Conservation (phyloP, 768 basidiomycete species). For the Podaxis carcinomalis region DNA sequence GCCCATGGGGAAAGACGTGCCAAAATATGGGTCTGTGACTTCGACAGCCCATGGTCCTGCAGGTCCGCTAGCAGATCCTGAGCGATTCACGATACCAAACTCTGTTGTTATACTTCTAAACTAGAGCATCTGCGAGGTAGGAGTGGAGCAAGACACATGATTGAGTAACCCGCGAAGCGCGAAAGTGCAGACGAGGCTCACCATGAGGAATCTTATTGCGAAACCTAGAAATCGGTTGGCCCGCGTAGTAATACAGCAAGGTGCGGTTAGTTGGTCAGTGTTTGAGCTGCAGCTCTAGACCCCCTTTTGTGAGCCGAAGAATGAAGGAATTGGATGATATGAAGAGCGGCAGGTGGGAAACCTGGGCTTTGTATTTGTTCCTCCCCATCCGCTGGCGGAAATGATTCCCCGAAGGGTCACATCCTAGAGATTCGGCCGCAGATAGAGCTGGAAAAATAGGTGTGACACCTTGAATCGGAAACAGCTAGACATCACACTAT, state of each 20-base stretch:
- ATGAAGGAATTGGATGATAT: not conserved
- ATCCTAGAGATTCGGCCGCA: constrained; percentile 5
- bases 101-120: not conserved
- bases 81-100: not conserved
- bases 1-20: constrained; percentile 7
- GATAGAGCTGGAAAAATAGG: not conserved
- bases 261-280: not conserved
- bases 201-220: not conserved
- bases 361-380: not conserved
- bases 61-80: constrained; percentile 3
- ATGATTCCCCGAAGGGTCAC: not conserved
- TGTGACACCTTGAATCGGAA: not conserved
- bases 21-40: not conserved
- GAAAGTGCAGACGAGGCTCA: not conserved
- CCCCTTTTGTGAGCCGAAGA: not conserved
- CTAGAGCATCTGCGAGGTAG: not conserved
- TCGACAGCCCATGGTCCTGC: not conserved
- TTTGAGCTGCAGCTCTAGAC: not conserved
- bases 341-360: not conserved
- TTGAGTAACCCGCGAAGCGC: constrained; percentile 9
- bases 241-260: not conserved
- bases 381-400: not conserved
- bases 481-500: not conserved
- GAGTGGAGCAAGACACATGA: not conserved
- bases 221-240: not conserved